phyloP scores from a whole-genome alignment of 257 asterid species.

The Schizonepeta tenuifolia region DNA sequence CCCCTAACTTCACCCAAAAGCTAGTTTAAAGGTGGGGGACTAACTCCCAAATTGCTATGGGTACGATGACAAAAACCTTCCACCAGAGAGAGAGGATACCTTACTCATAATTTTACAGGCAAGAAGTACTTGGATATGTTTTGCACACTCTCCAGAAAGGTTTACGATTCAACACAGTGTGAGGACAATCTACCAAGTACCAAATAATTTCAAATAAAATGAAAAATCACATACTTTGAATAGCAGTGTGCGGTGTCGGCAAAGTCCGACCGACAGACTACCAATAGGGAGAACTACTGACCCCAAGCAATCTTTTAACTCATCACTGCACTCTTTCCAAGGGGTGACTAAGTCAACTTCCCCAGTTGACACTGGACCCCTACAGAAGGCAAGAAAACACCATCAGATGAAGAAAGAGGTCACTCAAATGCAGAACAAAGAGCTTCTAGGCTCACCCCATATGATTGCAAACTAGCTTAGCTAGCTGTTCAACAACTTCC shows the following conservation, averaged over 20 bases:
- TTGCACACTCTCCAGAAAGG: constrained; percentile 4
- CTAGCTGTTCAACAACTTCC: constrained; percentile 91
- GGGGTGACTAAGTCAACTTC: constrained; percentile 64
- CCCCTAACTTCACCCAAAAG: too few relatives aligned
- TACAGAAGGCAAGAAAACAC: constrained; percentile 45
- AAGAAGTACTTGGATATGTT: neutral
- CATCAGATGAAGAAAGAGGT: constrained; percentile 34
- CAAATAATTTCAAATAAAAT: constrained; percentile 17
- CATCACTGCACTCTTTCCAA: constrained; percentile 84
- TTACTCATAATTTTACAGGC: neutral
- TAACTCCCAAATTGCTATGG: too few relatives aligned
- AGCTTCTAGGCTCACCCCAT: constrained; percentile 80
- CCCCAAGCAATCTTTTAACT: constrained; percentile 80
- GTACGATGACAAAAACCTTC: neutral
- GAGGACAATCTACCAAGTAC: constrained; percentile 23
- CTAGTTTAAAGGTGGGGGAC: too few relatives aligned
- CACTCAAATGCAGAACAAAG: constrained; percentile 14
- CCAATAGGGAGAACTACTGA: constrained; percentile 88
- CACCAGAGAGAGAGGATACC: neutral
- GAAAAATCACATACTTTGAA: constrained; percentile 73
- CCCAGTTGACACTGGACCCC: constrained; percentile 69
- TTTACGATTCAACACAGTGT: constrained; percentile 19
- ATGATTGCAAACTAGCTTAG: constrained; percentile 85
- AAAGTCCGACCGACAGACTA: constrained; percentile 73
- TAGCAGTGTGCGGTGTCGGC: constrained; percentile 85